phyloP scores from a whole-genome alignment of 1,284 basidiomycete species.

The Boletus nobilissimus region DNA sequence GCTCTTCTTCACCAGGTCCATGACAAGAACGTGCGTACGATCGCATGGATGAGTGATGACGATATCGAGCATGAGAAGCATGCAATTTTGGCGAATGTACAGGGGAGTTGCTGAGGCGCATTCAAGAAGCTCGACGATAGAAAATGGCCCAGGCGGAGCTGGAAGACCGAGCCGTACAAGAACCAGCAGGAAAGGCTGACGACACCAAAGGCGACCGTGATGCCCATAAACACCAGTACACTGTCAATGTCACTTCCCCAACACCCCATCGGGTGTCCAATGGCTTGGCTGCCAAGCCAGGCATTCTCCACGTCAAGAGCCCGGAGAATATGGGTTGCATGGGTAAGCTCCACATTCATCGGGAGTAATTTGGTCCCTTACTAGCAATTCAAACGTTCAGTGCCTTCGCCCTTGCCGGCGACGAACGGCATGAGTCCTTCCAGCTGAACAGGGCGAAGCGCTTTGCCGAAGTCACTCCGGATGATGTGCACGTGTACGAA shows the following conservation, averaged over 20 bases:
- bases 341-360: conserved; percentile 23
- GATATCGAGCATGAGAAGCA: conserved; percentile 58
- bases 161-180: conserved; percentile 3
- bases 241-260: conserved; percentile 25
- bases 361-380: conserved; percentile 13
- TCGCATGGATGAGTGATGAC: conserved; percentile 57
- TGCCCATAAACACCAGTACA: background rate
- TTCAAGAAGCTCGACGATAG: conserved; percentile 53
- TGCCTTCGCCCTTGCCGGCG: conserved; percentile 35
- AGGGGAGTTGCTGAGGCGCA: conserved; percentile 57
- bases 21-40: conserved; percentile 54
- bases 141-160: conserved; percentile 18
- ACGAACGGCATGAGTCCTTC: conserved; percentile 53
- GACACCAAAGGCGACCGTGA: background rate
- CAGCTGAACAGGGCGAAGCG: conserved; percentile 56
- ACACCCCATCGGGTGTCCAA: conserved; percentile 24
- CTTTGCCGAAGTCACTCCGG: conserved; percentile 63
- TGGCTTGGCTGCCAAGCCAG: conserved; percentile 36
- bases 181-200: background rate
- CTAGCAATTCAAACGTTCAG: conserved; percentile 20
- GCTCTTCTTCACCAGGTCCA: conserved; percentile 47
- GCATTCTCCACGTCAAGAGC: conserved; percentile 46
- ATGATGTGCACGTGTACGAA: conserved; percentile 78
- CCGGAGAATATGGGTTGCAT: conserved; percentile 42
- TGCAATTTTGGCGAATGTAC: conserved; percentile 61